These are phyloP conservation scores for Fusarium nodosum DNA, from an alignment of 2,329 filamentous ascomycete genomes.

Conservation along the genomic window DNA sequence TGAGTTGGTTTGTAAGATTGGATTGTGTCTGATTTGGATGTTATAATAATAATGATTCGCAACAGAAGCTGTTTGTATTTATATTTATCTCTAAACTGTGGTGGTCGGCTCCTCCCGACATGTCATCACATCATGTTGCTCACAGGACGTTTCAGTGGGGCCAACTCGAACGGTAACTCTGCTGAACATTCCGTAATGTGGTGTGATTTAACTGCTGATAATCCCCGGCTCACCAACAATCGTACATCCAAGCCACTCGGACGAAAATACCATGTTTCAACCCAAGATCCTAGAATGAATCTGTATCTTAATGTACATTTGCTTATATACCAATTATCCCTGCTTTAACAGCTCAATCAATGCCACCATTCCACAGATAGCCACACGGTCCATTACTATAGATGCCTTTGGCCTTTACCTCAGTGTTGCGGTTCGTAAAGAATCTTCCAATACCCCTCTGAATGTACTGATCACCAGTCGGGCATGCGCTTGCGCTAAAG, in stretches of 20 bases:
- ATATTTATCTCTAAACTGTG: not conserved
- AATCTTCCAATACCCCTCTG: not conserved
- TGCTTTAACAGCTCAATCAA: not conserved
- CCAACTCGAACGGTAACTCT: conserved; percentile 5
- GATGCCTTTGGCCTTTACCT: not conserved
- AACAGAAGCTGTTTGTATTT: not conserved
- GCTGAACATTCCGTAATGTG: not conserved
- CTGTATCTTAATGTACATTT: too few relatives aligned
- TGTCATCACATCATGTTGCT: not conserved
- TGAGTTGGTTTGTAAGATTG: not conserved
- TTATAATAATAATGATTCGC: fast-evolving
- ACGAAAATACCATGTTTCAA: not conserved
- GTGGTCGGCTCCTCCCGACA: not conserved
- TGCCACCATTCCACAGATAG: not conserved
- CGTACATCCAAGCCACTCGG: not conserved
- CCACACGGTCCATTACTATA: conserved; percentile 10
- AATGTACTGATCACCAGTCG: not conserved
- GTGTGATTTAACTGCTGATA: conserved; percentile 6
- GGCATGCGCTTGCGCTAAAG: not conserved
- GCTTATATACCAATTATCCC: too few relatives aligned
- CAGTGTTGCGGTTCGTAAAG: not conserved
- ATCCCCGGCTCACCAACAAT: not conserved
- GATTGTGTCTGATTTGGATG: not conserved
- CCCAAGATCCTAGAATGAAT: too few relatives aligned
- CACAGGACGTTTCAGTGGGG: not conserved